Evolutionary conservation across 371 early-diverging fungal genomes (phyloP), one percentile per base, ranked within the genome.

Genomic region (Blakeslea trispora): DNA sequence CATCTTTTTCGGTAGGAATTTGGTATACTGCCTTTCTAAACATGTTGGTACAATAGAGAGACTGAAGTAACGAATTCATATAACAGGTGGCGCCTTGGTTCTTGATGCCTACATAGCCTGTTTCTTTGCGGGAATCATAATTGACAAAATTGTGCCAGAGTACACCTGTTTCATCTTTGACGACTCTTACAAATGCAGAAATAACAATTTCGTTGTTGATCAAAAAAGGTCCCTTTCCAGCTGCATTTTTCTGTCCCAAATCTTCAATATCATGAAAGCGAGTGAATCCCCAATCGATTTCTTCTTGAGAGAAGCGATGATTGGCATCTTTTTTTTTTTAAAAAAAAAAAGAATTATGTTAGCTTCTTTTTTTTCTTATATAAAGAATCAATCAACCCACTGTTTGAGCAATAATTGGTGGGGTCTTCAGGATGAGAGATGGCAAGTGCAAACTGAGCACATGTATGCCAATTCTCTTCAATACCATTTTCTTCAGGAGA

Each of bases 31-130:
- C 89, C 56, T 91, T 91, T 55, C 96, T 88, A 76, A 99, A 99
- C 69, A 87, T 85, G 61, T 91, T 94, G 21, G 99, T 98, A 63
- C 94, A 95, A 72, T 91, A 99, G 14, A 99, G 83, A 4, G 97
- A 94, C 74, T 99, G 99, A 32, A 99, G 84, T 14, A 99, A 81
- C 43, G 99, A 96, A 82, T 99, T 99, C 93, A 99, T 94, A 72
- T 99, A 99, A 81, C 99, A 99, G 0, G 99, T 99, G 1, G 99
- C 99, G 11, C 99, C 99, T 70, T 99, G 97, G 73, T 99, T 99
- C 53, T 88, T 88, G 55, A 99, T 75, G 0, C 99, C 99, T 21
- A 97, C 92, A 69, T 82, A 92, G 10, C 98, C 98, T 11, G 97
- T 96, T 68, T 86, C 83, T 50, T 86, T 83, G 67, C 91, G 91